Evolutionary conservation across 2,329 filamentous ascomycete genomes (phyloP), one percentile per base, ranked within the genome.

Genomic region (Exutisphaerella laricina): DNA sequence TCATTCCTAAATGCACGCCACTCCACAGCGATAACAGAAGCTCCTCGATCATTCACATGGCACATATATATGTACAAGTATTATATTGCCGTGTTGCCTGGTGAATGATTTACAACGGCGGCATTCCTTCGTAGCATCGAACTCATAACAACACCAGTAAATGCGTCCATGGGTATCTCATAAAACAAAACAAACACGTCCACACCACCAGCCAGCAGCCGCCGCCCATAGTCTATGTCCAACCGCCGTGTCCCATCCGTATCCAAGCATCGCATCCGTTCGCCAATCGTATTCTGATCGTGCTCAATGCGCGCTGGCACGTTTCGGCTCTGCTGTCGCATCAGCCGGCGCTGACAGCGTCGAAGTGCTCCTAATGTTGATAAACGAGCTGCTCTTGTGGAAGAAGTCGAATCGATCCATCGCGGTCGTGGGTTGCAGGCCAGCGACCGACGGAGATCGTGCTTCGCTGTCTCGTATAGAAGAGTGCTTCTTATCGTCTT

Each of bases 361-460:
- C 12, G 43, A 21, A 6, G 32, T 20, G n/a, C 41, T 41, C 18
- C 43, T 23, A 38, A 46, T 41, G 28, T 39, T 44, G 8, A 44
- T 32, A n/a, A 39, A 32, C 6, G 38, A 36, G 5, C 21, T 16
- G 22, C 37, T 46, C 14, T 31, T 37, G 21, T 39, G 36, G 25
- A 48, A 48, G 35, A 43, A 37, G 34, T 43, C 45, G 36, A 48
- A 43, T 5, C 45, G 21, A 8, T 43, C 40, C 23, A 40, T 43
- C 21, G 34, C 35, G 25, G 25, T 30, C 8, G 20, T 8, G 8
- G 28, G 21, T 9, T 46, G 45, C 12, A 44, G 40, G 25, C 36
- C 41, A 21, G 23, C 26, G 1, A 45, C 45, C 1, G 54, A 56
- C 38, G 51, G 50, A 7, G 56, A 49, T 26, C 54, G 33, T 8